phyloP scores from a whole-genome alignment of 805 yeast species.

The Ogataea glucozyma region DNA sequence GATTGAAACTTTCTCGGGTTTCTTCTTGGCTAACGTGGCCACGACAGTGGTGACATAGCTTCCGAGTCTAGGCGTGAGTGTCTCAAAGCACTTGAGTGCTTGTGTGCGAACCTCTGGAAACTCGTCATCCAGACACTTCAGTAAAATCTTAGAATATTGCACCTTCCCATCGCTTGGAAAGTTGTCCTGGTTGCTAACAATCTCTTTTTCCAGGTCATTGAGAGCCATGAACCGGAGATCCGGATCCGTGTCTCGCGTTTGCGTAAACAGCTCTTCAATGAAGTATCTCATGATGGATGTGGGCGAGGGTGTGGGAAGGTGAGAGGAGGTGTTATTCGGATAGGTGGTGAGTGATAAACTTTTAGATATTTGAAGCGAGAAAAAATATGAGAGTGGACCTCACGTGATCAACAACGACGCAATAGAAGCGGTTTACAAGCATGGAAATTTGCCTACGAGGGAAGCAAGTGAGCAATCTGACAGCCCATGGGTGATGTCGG shows the following conservation, averaged over 20 bases:
- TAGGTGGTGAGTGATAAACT: no score
- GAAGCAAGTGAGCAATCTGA: no score
- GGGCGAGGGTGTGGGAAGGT: no score
- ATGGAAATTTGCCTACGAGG: no score
- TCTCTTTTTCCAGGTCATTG: conserved; percentile 60
- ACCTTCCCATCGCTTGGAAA: conserved; percentile 40
- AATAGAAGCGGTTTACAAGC: no score
- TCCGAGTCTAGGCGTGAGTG: conserved; percentile 40
- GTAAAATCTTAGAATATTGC: conserved; percentile 27
- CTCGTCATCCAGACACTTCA: conserved; percentile 50
- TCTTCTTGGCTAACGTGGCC: conserved; percentile 27
- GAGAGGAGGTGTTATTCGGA: no score
- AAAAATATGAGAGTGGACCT: no score
- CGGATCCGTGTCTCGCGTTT: conserved; percentile 68
- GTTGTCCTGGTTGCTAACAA: conserved; percentile 37
- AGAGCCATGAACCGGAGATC: conserved; percentile 86
- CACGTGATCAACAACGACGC: no score
- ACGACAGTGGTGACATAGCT: conserved; percentile 35
- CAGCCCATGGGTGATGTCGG: no score
- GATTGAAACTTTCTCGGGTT: conserved; percentile 32
- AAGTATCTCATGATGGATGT: conserved; percentile 28
- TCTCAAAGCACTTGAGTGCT: conserved; percentile 55
- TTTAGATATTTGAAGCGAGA: no score
- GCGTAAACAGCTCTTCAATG: conserved; percentile 37
- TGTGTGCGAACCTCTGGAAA: conserved; percentile 75